Evolutionary conservation across 2,329 filamentous ascomycete species (phyloP).

Genomic region (Neonectria neomacrospora): DNA sequence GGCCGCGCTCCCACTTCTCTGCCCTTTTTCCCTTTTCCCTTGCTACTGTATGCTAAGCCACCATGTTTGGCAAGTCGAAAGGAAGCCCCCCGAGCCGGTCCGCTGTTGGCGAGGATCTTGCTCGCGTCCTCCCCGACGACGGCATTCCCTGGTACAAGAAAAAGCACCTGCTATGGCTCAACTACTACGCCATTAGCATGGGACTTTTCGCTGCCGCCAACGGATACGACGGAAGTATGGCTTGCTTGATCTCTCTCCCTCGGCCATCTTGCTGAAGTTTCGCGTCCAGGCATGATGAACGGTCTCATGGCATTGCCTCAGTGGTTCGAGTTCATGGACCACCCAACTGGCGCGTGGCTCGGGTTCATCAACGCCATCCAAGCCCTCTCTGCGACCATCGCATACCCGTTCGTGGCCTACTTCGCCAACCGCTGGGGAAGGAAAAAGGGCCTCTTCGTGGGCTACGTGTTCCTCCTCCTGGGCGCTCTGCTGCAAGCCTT

Average conservation of each 20-base stretch:
- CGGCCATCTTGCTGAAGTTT: no score
- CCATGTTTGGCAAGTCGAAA: conserved; percentile 13
- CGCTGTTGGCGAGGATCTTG: conserved; percentile 28
- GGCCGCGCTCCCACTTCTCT: not conserved
- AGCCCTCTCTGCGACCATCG: conserved; percentile 18
- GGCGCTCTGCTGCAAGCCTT: conserved; percentile 23
- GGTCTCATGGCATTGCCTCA: conserved; percentile 23
- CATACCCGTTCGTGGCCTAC: conserved; percentile 27
- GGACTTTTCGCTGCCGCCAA: conserved; percentile 24
- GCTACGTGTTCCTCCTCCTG: conserved; percentile 19
- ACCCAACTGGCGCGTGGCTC: conserved; percentile 29
- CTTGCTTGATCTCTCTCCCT: no score
- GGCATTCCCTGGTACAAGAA: conserved; percentile 32
- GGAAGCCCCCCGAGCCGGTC: not conserved
- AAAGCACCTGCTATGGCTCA: conserved; percentile 26
- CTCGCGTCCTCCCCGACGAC: conserved; percentile 27
- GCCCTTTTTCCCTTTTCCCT: not conserved
- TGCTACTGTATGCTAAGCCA: not conserved
- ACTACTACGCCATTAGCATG: conserved; percentile 27
- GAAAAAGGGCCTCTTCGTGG: conserved; percentile 23
- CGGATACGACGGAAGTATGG: conserved; percentile 16
- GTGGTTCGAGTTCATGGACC: conserved; percentile 29
- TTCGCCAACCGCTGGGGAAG: conserved; percentile 31
- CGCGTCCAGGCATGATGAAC: conserved; percentile 1
- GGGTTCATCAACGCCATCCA: conserved; percentile 34